Percentiles rank a stretch among this genome's conserved stretches.
Evolutionary conservation across 345 rosid species (phyloP).

Genomic region (Diplotaxis tenuifolia): DNA sequence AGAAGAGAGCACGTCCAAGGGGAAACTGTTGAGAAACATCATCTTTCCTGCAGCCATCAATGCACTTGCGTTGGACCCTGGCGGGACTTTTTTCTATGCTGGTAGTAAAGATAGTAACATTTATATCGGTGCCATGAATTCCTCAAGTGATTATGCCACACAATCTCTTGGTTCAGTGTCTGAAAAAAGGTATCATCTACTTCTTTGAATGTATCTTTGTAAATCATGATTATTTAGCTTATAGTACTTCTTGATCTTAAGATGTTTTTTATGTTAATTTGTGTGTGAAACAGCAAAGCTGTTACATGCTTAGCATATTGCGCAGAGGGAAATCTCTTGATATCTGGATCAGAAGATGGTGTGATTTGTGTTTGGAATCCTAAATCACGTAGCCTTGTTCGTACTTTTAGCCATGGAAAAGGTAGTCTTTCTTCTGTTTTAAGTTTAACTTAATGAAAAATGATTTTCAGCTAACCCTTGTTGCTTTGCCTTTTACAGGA

Average conservation of each 20-base stretch:
- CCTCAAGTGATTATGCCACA: slow-evolving; percentile 54
- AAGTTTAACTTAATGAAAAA: background rate
- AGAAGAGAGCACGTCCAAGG: slow-evolving; percentile 80
- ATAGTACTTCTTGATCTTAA: slow-evolving; percentile 3
- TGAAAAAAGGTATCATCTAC: slow-evolving; percentile 52
- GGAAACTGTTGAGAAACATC: slow-evolving; percentile 57
- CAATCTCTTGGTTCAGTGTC: slow-evolving; percentile 66
- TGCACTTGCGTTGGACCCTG: slow-evolving; percentile 79
- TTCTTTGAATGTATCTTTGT: background rate
- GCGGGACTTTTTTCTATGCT: slow-evolving; percentile 78
- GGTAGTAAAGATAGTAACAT: slow-evolving; percentile 80
- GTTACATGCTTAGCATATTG: slow-evolving; percentile 74
- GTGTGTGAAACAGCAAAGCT: slow-evolving; percentile 53
- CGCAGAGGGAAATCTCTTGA: slow-evolving; percentile 50
- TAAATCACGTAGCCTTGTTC: slow-evolving; percentile 43
- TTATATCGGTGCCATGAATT: slow-evolving; percentile 63
- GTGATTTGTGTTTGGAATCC: slow-evolving; percentile 65
- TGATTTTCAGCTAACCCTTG: background rate
- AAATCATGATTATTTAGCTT: background rate
- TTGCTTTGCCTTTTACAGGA: slow-evolving; percentile 32
- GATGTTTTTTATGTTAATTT: background rate
- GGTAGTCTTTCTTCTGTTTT: slow-evolving; percentile 40
- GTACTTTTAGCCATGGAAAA: slow-evolving; percentile 60
- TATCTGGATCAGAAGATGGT: slow-evolving; percentile 87
- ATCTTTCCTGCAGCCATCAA: slow-evolving; percentile 71